These are phyloP conservation scores for Oenanthe sinensis DNA, from an alignment of 129 eudicot species.

Conservation along the genomic window DNA sequence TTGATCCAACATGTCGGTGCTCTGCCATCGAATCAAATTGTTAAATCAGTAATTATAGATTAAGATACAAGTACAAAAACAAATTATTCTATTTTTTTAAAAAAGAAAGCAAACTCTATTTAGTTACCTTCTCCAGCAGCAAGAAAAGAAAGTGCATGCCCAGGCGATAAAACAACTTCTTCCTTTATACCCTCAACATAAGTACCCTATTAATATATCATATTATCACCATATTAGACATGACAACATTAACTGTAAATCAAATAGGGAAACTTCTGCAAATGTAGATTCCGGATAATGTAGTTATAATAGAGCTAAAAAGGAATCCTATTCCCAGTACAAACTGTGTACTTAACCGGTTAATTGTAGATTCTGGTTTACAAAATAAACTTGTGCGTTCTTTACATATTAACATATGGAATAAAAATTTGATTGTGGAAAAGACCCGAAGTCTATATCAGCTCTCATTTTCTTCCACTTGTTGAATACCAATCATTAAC, in stretches of 20 bases:
- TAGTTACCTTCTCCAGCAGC: constrained; percentile 94
- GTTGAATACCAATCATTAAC: neutral
- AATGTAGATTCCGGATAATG: neutral
- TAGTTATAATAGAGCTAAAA: neutral
- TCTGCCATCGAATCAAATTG: constrained; percentile 38
- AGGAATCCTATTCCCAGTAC: neutral
- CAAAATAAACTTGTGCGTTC: neutral
- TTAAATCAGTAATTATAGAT: neutral
- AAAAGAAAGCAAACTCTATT: neutral
- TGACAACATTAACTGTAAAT: neutral
- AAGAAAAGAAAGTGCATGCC: constrained; percentile 95
- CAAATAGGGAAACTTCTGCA: neutral
- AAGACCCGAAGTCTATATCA: neutral
- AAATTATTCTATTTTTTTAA: neutral
- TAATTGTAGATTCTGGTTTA: neutral
- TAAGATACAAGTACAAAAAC: neutral
- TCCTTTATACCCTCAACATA: constrained; percentile 99
- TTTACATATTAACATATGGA: neutral
- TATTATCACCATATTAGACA: neutral
- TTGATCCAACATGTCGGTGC: constrained; percentile 97
- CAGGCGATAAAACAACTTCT: constrained; percentile 98
- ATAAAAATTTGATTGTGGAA: neutral
- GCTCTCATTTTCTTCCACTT: neutral
- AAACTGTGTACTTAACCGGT: neutral
- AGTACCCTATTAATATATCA: constrained; percentile 60